A percentile compares a stretch with the other conserved stretches of the same genome.
phyloP scores from a whole-genome alignment of 495 filamentous ascomycete species.

The Xylaria longipes region DNA sequence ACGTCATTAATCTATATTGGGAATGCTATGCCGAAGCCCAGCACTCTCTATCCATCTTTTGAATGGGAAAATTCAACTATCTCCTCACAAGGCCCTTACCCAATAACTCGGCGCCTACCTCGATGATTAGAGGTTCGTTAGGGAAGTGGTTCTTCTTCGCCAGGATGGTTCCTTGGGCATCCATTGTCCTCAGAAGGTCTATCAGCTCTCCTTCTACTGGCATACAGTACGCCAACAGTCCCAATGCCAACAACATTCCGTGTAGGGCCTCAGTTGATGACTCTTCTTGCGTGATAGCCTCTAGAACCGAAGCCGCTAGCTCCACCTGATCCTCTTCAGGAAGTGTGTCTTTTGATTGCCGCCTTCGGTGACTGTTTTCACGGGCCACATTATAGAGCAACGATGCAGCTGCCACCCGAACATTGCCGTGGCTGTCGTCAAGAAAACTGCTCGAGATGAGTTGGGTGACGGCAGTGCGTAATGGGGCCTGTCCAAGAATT shows the following conservation, averaged over 20 bases:
- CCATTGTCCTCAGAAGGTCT: conserved; percentile 76
- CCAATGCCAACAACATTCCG: conserved; percentile 74
- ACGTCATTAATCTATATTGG: neutral
- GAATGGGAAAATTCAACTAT: conserved; percentile 9
- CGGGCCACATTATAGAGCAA: conserved; percentile 83
- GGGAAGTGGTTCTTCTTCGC: conserved; percentile 60
- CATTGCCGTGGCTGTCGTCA: conserved; percentile 57
- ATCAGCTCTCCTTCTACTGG: conserved; percentile 71
- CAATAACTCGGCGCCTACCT: conserved; percentile 58
- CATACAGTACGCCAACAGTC: conserved; percentile 73
- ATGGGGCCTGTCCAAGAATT: conserved; percentile 45
- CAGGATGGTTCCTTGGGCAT: conserved; percentile 64
- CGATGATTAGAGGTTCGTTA: conserved; percentile 63
- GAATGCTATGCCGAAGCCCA: neutral
- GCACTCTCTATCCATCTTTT: neutral
- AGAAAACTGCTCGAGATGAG: conserved; percentile 62
- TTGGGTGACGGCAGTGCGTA: conserved; percentile 49
- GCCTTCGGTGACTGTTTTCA: conserved; percentile 69
- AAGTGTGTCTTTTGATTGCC: conserved; percentile 64
- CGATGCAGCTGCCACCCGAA: conserved; percentile 78
- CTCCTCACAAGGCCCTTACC: conserved; percentile 47
- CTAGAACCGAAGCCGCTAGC: conserved; percentile 75
- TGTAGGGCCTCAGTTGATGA: conserved; percentile 73
- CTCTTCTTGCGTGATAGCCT: conserved; percentile 73
- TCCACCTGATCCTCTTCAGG: conserved; percentile 76